These are phyloP conservation scores for Fusarium anthophilum DNA, from an alignment of 2,329 filamentous ascomycete genomes.

Conservation along the genomic window DNA sequence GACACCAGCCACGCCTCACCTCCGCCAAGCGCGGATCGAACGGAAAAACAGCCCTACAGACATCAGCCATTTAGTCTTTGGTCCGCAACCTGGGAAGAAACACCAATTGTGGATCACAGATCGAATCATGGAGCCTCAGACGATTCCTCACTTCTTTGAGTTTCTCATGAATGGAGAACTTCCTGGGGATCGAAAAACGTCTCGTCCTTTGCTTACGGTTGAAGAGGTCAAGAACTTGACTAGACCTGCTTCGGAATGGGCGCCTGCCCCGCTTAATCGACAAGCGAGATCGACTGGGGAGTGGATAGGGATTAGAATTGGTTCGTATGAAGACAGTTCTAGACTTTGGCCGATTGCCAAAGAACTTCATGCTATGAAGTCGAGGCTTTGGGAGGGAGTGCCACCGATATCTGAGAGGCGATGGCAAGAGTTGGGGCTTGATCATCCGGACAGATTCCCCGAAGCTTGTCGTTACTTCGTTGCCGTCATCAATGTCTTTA, in stretches of 20 bases:
- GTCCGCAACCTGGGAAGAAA: not conserved
- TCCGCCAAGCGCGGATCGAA: not conserved
- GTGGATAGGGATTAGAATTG: conserved; percentile 24
- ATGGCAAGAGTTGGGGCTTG: conserved; percentile 39
- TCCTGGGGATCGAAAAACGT: conserved; percentile 5
- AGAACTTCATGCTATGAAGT: conserved; percentile 45
- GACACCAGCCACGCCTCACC: not conserved
- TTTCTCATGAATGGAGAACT: conserved; percentile 24
- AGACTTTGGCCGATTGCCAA: conserved; percentile 36
- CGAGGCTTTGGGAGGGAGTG: conserved; percentile 43
- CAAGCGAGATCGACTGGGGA: conserved; percentile 3
- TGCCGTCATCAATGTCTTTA: conserved; percentile 37
- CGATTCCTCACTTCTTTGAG: conserved; percentile 28
- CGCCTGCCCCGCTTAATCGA: conserved; percentile 31
- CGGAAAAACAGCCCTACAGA: conserved; percentile 7
- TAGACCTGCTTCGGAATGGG: conserved; percentile 35
- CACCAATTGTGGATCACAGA: conserved; percentile 36
- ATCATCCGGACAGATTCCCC: conserved; percentile 35
- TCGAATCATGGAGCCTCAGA: conserved; percentile 38
- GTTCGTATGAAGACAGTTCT: conserved; percentile 29
- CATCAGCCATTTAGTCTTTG: not conserved
- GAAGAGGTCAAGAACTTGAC: conserved; percentile 20
- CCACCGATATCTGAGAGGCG: conserved; percentile 41
- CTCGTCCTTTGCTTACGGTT: not conserved
- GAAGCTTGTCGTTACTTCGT: conserved; percentile 39